A percentile compares a stretch with the other conserved stretches of the same genome.
phyloP scores from a whole-genome alignment of 352 stramenopile species.

The Phytophthora meadii region DNA sequence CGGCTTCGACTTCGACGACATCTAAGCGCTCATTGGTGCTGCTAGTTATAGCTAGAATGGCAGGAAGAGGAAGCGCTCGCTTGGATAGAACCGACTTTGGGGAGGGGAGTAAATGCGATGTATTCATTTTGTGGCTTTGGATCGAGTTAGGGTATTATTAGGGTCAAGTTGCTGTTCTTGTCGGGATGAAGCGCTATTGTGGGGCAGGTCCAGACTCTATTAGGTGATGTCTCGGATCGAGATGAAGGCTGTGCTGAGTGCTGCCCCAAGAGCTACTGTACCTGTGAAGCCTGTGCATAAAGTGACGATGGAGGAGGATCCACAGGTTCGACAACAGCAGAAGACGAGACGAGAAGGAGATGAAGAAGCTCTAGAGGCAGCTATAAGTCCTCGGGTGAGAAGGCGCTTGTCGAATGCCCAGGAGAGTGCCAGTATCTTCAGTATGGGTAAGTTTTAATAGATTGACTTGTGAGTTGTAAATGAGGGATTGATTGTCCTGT shows the following conservation, averaged over 20 bases:
- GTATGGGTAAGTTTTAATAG: conserved; percentile 48
- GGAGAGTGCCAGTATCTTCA: conserved; percentile 77
- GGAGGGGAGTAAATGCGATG: conserved; percentile 34
- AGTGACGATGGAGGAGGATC: conserved; percentile 19
- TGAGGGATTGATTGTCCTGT: background rate
- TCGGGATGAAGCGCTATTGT: background rate
- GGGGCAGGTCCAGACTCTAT: too few relatives aligned
- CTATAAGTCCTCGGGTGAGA: conserved; percentile 65
- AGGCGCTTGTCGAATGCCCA: conserved; percentile 80
- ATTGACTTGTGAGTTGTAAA: background rate
- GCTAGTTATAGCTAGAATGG: conserved; percentile 30
- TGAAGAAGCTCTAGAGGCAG: conserved; percentile 21
- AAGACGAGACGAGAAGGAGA: conserved; percentile 15
- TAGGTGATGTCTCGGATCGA: too few relatives aligned
- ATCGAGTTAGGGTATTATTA: conserved; percentile 15
- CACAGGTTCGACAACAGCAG: conserved; percentile 30
- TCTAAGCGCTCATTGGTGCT: conserved; percentile 55
- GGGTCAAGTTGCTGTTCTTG: conserved; percentile 13
- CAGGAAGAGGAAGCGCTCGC: conserved; percentile 16
- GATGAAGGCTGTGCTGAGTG: conserved; percentile 20
- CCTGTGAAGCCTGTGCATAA: conserved; percentile 22
- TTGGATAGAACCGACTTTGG: conserved; percentile 18
- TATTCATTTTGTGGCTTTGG: conserved; percentile 43
- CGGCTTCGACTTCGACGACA: conserved; percentile 92
- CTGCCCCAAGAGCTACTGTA: conserved; percentile 1